Conservation (phyloP, 1,284 basidiomycete genomes). For the Erythrobasidium hasegawianum region DNA sequence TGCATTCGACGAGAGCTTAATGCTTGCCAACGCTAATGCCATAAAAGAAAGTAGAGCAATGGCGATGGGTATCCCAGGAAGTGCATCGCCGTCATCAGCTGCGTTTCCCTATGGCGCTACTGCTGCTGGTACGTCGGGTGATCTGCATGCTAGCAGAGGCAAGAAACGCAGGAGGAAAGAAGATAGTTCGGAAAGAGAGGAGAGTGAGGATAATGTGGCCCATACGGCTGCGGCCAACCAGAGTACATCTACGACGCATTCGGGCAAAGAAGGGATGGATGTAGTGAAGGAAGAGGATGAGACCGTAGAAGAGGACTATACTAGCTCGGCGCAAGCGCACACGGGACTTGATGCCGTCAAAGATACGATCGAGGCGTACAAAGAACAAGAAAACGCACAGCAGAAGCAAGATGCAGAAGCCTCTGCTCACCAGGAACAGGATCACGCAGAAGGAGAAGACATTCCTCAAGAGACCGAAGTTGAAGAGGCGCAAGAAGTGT, state of each 20-base stretch:
- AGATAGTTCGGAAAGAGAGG: slow-evolving; percentile 2
- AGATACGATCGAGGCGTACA: not conserved
- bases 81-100: not conserved
- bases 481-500: slow-evolving; percentile 7
- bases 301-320: slow-evolving; percentile 1
- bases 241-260: not conserved
- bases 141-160: not conserved
- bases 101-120: not conserved
- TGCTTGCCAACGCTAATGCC: slow-evolving; percentile 39
- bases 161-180: not conserved
- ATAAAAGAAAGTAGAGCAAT: slow-evolving; percentile 24
- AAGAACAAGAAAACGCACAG: slow-evolving; percentile 1
- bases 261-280: slow-evolving; percentile 27
- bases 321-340: not conserved
- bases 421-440: slow-evolving; percentile 6
- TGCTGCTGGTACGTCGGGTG: not conserved
- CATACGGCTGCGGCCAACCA: not conserved
- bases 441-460: slow-evolving; percentile 4
- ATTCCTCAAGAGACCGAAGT: too few relatives aligned
- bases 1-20: slow-evolving; percentile 78
- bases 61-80: slow-evolving; percentile 6
- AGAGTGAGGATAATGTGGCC: not conserved
- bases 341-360: not conserved
- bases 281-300: slow-evolving; percentile 31
- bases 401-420: not conserved